Percentiles rank a stretch among this genome's conserved stretches.
phyloP scores from a whole-genome alignment of 371 early-diverging fungal species.

The Mucor lusitanicus region DNA sequence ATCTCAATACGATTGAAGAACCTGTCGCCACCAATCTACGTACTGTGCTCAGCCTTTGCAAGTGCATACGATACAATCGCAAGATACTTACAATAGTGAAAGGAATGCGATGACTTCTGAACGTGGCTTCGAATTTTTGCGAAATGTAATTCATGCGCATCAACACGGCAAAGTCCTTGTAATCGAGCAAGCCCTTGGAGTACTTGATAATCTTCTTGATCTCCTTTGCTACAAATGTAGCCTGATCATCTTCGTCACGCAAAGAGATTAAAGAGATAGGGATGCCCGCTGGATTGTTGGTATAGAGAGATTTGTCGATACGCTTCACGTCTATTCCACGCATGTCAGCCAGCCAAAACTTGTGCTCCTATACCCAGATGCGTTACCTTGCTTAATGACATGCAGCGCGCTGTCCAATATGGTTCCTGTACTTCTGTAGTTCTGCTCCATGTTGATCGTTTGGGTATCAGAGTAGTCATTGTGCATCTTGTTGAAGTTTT shows the following conservation, averaged over 20 bases:
- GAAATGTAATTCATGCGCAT: conserved; percentile 51
- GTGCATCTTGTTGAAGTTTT: conserved; percentile 56
- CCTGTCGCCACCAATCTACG: conserved; percentile 39
- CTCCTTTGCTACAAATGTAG: conserved; percentile 42
- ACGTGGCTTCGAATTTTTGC: conserved; percentile 44
- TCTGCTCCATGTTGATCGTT: conserved; percentile 47
- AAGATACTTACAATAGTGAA: conserved; percentile 45
- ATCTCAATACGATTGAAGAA: conserved; percentile 52
- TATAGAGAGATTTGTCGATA: conserved; percentile 27
- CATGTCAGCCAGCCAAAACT: background rate
- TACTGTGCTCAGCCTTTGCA: conserved; percentile 18
- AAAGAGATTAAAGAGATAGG: conserved; percentile 32
- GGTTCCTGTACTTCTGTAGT: conserved; percentile 59
- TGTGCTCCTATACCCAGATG: background rate
- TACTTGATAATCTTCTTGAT: conserved; percentile 43
- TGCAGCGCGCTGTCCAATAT: conserved; percentile 51
- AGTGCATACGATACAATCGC: background rate
- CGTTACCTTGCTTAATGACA: conserved; percentile 48
- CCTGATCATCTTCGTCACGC: conserved; percentile 29
- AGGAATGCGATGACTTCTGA: conserved; percentile 44
- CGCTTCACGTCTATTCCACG: conserved; percentile 20
- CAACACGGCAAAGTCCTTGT: conserved; percentile 60
- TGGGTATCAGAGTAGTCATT: conserved; percentile 36
- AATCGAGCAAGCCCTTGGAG: conserved; percentile 33
- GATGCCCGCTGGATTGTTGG: conserved; percentile 38